Evolutionary conservation across 2,329 filamentous ascomycete species (phyloP), one percentile per base, ranked within the genome.

Genomic region (Dactylellina leptospora): DNA sequence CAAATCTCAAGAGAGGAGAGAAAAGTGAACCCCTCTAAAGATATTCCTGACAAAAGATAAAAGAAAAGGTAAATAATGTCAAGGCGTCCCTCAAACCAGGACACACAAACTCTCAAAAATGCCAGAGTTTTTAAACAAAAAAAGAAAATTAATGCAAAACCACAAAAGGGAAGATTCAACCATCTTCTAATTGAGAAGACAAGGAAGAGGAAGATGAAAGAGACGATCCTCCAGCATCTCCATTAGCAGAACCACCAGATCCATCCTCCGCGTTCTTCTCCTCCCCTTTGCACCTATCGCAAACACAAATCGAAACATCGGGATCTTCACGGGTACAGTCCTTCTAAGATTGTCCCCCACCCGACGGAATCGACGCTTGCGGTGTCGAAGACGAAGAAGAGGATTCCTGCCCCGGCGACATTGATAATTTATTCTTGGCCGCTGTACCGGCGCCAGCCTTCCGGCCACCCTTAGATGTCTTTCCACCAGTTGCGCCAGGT

Each of bases 401-500:
- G 9, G 47, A 53, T 33, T 44, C 58, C 10, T 30, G 45, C 25
- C 33, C 23, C 36, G 23, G 13, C 13, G 10, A 13, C 5, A 28
- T 36, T 2, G 54, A 47, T 54, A 48, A 38, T 22, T 64, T 59
- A 16, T 38, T 38, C 47, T 59, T 64, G 11, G 50, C 25, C 1
- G 47, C n/a, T 2, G 36, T 22, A 13, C 18, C 9, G 1, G 45
- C 45, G n/a, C n/a, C 33, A 9, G 40, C 47, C 18, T 54, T 63
- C 3, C 59, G 45, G 9, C 51, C 25, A 11, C 62, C 72, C 25
- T 74, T 72, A 16, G 60, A 9, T 18, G 71, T 38, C 30, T 68
- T 78, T 42, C 78, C 71, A 59, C 79, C 79, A 13, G 59, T 59
- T 4, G 68, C 36, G 16, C 45, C 25, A 4, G 68, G 54, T 22